Conservation (phyloP, 1,284 basidiomycete genomes). For the Flammula alnicola region DNA sequence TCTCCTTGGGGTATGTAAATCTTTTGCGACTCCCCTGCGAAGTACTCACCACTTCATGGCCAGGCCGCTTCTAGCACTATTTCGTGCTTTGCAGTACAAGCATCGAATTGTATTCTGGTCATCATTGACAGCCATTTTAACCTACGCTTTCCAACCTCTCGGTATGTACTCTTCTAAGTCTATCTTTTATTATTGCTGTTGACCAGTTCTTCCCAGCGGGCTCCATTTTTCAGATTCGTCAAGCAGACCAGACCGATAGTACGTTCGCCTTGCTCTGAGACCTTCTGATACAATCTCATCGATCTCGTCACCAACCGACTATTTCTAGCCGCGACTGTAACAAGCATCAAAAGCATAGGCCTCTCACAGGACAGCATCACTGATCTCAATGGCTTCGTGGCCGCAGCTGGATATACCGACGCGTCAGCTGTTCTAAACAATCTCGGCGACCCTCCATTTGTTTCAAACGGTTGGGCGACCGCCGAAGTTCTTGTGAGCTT, state of each 20-base stretch:
- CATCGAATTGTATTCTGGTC: constrained; percentile 58
- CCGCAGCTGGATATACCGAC: constrained; percentile 57
- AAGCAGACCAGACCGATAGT: constrained; percentile 42
- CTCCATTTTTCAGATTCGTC: constrained; percentile 56
- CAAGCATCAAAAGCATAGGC: constrained; percentile 44
- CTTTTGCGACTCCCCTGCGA: neutral
- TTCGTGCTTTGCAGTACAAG: constrained; percentile 47
- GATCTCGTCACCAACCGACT: constrained; percentile 1
- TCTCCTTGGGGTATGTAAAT: constrained; percentile 45
- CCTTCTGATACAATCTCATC: neutral
- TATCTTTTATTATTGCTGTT: neutral
- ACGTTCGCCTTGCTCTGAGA: too few species aligned
- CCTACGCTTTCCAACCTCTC: constrained; percentile 56
- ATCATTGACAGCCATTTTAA: constrained; percentile 43
- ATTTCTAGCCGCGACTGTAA: constrained; percentile 40
- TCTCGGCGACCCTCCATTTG: constrained; percentile 58
- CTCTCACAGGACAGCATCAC: constrained; percentile 43
- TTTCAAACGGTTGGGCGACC: constrained; percentile 51
- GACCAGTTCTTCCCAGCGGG: constrained; percentile 42
- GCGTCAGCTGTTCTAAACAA: constrained; percentile 45
- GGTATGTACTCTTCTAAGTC: constrained; percentile 26
- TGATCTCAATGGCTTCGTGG: constrained; percentile 56
- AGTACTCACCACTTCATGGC: constrained; percentile 7
- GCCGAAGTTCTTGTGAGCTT: constrained; percentile 50
- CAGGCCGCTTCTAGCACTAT: constrained; percentile 43